Conservation (phyloP, 2,329 filamentous ascomycete genomes). For the Alternaria postmessia region DNA sequence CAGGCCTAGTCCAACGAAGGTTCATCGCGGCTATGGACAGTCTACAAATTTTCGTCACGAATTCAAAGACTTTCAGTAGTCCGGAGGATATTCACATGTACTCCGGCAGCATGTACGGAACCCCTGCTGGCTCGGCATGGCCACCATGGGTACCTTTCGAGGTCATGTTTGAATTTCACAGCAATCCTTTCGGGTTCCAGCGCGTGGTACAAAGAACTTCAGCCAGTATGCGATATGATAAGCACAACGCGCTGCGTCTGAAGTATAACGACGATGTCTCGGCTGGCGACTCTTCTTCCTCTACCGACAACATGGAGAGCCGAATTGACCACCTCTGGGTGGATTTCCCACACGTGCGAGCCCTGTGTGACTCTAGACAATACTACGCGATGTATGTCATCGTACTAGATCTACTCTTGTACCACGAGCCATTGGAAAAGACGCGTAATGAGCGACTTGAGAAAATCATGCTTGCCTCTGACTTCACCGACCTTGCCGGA, state of each 20-base stretch:
- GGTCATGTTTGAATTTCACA: slow-evolving; percentile 95
- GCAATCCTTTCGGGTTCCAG: slow-evolving; percentile 96
- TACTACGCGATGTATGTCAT: slow-evolving; percentile 99
- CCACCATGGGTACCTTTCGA: slow-evolving; percentile 98
- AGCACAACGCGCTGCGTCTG: slow-evolving; percentile 94
- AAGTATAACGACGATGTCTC: slow-evolving; percentile 97
- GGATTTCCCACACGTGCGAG: slow-evolving; percentile 91
- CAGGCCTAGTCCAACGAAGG: slow-evolving; percentile 90
- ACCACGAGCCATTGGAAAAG: slow-evolving; percentile 95
- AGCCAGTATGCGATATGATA: slow-evolving; percentile 92
- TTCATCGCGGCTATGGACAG: slow-evolving; percentile 97
- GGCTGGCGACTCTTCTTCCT: slow-evolving; percentile 62
- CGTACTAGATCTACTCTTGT: slow-evolving; percentile 92
- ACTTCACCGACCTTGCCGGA: slow-evolving; percentile 95
- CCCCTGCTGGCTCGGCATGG: slow-evolving; percentile 85
- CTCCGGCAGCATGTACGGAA: slow-evolving; percentile 90
- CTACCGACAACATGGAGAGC: slow-evolving; percentile 69
- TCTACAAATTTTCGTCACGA: slow-evolving; percentile 96
- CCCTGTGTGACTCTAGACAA: slow-evolving; percentile 95
- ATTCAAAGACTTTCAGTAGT: slow-evolving; percentile 84
- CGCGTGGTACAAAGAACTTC: slow-evolving; percentile 97
- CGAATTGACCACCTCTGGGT: slow-evolving; percentile 98
- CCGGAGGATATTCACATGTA: slow-evolving; percentile 90
- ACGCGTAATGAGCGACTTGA: slow-evolving; percentile 94
- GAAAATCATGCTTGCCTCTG: slow-evolving; percentile 98